Evolutionary conservation across 2,329 filamentous ascomycete species (phyloP).

Genomic region (Monilinia laxa): DNA sequence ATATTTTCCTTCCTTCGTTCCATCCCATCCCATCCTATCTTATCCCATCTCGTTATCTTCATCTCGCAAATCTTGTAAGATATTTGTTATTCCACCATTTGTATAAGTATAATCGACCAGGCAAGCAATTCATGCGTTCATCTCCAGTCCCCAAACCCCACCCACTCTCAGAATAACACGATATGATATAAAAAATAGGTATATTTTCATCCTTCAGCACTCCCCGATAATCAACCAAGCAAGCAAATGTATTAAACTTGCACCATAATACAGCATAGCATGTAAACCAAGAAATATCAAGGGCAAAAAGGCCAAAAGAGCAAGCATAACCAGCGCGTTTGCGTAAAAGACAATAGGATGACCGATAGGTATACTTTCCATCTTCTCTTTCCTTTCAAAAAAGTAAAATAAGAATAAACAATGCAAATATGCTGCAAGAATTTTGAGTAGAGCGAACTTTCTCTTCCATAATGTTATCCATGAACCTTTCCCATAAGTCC

Average conservation of each 20-base stretch:
- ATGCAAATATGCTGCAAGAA: constrained; percentile 16
- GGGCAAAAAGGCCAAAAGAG: constrained; percentile 11
- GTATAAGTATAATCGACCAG: constrained; percentile 13
- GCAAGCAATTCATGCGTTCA: background rate
- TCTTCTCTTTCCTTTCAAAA: constrained; percentile 5
- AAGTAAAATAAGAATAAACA: background rate
- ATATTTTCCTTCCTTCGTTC: background rate
- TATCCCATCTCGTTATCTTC: background rate
- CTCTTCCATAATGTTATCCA: background rate
- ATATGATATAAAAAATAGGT: constrained; percentile 11
- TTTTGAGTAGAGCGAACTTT: constrained; percentile 13
- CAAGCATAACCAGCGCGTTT: constrained; percentile 20
- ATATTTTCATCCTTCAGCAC: background rate
- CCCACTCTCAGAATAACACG: constrained; percentile 1
- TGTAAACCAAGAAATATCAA: constrained; percentile 7
- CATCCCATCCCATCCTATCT: constrained; percentile 1
- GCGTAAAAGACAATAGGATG: constrained; percentile 19
- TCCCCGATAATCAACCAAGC: background rate
- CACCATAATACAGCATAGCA: constrained; percentile 10
- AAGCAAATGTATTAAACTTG: constrained; percentile 10
- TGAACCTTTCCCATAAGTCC: background rate
- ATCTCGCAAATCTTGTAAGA: background rate
- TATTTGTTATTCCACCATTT: constrained; percentile 2
- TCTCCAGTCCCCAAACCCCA: background rate
- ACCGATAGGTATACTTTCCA: constrained; percentile 21